Evolutionary conservation across 306 rosid genomes (phyloP).

Genomic region (Erythrophleum fordii): DNA sequence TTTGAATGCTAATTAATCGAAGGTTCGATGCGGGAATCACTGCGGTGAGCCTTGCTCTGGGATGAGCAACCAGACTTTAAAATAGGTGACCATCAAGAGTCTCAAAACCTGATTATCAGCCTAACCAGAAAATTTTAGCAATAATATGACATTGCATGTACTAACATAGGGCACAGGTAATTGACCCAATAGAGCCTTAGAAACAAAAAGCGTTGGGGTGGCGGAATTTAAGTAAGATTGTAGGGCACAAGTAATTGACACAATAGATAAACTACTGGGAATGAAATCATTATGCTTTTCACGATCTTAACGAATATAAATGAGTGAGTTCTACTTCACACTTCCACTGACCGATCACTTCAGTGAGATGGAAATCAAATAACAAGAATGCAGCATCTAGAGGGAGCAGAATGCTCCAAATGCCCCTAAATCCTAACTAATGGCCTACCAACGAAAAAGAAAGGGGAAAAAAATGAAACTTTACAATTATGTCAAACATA

Average conservation of each 20-base stretch:
- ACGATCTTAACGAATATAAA: conserved; percentile 44
- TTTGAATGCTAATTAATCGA: neutral
- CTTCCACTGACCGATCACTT: conserved; percentile 44
- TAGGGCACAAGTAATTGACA: neutral
- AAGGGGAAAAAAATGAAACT: conserved; percentile 41
- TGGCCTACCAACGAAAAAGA: conserved; percentile 47
- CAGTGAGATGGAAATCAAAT: conserved; percentile 48
- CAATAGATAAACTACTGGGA: neutral
- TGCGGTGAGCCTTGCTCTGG: too few relatives aligned
- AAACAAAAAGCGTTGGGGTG: neutral
- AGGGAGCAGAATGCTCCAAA: conserved; percentile 54
- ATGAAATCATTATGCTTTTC: conserved; percentile 37
- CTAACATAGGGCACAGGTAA: too few relatives aligned
- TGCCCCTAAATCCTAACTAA: conserved; percentile 51
- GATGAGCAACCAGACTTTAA: too few relatives aligned
- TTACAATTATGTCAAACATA: conserved; percentile 75
- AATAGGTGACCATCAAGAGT: too few relatives aligned
- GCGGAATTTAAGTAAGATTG: neutral
- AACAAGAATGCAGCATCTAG: conserved; percentile 58
- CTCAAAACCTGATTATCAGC: too few relatives aligned
- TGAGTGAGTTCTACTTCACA: conserved; percentile 56
- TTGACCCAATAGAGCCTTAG: neutral
- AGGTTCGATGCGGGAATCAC: neutral
- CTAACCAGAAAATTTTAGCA: too few relatives aligned
- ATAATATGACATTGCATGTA: too few relatives aligned